Conservation (phyloP, 2,329 filamentous ascomycete species). For the Aspergillus sp. region DNA sequence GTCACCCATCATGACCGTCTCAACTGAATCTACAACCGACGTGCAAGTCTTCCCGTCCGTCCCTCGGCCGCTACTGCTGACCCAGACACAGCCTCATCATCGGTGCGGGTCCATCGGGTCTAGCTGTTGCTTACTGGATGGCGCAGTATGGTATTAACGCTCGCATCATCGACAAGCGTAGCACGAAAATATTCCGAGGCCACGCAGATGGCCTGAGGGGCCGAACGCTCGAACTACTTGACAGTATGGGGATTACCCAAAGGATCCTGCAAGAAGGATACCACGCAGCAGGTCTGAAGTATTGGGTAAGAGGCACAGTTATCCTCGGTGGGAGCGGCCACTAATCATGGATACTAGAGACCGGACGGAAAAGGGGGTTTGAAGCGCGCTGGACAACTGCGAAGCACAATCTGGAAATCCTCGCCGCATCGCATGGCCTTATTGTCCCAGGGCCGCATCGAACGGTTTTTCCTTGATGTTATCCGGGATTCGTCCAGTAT, state of each 20-base stretch:
- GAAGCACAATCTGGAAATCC: conserved; percentile 60
- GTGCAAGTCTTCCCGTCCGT: conserved; percentile 4
- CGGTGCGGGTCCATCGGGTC: conserved; percentile 54
- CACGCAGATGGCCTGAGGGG: conserved; percentile 24
- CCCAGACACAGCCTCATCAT: conserved; percentile 38
- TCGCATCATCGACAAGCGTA: conserved; percentile 51
- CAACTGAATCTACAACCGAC: conserved; percentile 12
- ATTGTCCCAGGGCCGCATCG: conserved; percentile 71
- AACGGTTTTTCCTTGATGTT: conserved; percentile 66
- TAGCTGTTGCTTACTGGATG: conserved; percentile 54
- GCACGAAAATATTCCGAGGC: conserved; percentile 36
- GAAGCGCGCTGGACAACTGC: conserved; percentile 60
- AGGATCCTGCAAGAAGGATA: conserved; percentile 66
- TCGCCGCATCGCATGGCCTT: conserved; percentile 63
- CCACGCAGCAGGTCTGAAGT: conserved; percentile 65
- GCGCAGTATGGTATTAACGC: conserved; percentile 51
- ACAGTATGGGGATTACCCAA: conserved; percentile 68
- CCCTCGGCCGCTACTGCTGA: neutral
- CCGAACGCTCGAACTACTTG: conserved; percentile 55
- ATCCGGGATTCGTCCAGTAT: conserved; percentile 59
- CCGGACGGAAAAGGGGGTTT: conserved; percentile 57
- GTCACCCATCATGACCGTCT: conserved; percentile 1
- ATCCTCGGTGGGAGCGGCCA: neutral
- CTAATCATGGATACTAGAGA: conserved; percentile 1
- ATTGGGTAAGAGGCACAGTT: conserved; percentile 31